Conservation (phyloP, 352 stramenopile species). For the Elongisporangium undulatum region DNA sequence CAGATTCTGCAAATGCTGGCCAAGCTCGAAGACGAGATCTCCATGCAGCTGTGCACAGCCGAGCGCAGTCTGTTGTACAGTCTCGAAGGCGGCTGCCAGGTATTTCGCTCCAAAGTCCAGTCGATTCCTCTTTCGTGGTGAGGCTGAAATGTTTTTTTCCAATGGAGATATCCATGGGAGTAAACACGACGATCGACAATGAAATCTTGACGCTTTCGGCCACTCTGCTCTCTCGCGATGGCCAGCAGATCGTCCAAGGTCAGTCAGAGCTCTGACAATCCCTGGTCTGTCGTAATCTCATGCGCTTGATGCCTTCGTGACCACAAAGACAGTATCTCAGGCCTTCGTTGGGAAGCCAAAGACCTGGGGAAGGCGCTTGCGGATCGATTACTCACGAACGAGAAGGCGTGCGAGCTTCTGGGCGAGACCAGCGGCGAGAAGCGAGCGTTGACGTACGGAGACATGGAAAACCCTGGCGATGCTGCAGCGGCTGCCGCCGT, state of each 20-base stretch:
- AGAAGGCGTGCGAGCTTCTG: slow-evolving; percentile 20
- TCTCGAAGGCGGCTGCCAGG: slow-evolving; percentile 62
- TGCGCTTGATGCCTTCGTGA: slow-evolving; percentile 5
- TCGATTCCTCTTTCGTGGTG: neutral
- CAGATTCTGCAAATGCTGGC: slow-evolving; percentile 44
- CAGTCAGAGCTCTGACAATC: neutral
- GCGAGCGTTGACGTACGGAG: slow-evolving; percentile 42
- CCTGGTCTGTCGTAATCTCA: too few species aligned
- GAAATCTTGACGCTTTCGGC: slow-evolving; percentile 40
- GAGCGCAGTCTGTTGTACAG: slow-evolving; percentile 56
- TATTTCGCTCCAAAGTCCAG: too few species aligned
- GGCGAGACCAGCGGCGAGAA: slow-evolving; percentile 36
- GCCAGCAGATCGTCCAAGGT: slow-evolving; percentile 27
- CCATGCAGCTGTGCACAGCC: slow-evolving; percentile 46
- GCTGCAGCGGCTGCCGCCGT: slow-evolving; percentile 34
- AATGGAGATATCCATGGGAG: slow-evolving; percentile 43
- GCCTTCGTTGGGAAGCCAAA: slow-evolving; percentile 29
- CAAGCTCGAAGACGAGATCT: slow-evolving; percentile 46
- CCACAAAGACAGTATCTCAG: slow-evolving; percentile 22
- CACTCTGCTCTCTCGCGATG: slow-evolving; percentile 39
- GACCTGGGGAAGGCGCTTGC: slow-evolving; percentile 33
- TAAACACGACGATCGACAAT: slow-evolving; percentile 38
- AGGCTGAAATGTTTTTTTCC: neutral
- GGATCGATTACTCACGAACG: slow-evolving; percentile 26
- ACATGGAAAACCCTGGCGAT: slow-evolving; percentile 35